A percentile compares a stretch with the other conserved stretches of the same genome.
phyloP scores from a whole-genome alignment of 768 basidiomycete species.

The Clitopilus passeckerianus region DNA sequence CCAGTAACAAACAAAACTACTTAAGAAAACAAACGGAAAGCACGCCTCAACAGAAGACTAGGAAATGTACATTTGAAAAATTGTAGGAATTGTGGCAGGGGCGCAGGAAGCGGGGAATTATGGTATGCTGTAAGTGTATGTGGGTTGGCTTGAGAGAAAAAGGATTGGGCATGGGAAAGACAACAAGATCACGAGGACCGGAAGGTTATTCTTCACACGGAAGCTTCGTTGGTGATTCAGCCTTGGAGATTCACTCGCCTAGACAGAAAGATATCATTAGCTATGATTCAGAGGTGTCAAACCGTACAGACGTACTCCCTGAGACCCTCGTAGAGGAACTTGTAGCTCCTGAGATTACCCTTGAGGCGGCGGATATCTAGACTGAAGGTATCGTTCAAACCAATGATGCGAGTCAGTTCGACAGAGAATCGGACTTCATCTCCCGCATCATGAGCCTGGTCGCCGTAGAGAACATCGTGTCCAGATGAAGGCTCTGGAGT shows the following conservation, averaged over 20 bases:
- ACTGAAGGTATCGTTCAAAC: constrained; percentile 86
- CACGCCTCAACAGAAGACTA: no score
- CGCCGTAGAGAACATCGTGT: constrained; percentile 72
- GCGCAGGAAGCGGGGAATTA: background rate
- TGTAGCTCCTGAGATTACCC: constrained; percentile 90
- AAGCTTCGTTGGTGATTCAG: constrained; percentile 10
- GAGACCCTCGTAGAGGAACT: constrained; percentile 84
- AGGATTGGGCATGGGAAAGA: background rate
- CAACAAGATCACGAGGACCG: background rate
- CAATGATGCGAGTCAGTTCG: constrained; percentile 87
- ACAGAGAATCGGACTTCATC: constrained; percentile 97
- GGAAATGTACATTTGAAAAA: no score
- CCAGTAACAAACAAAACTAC: background rate
- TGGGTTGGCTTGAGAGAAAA: constrained; percentile 9
- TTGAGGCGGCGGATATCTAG: constrained; percentile 90
- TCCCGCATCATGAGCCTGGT: constrained; percentile 73
- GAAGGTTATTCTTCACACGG: constrained; percentile 6
- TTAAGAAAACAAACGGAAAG: background rate
- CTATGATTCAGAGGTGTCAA: background rate
- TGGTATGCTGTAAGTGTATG: constrained; percentile 11
- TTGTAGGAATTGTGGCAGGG: no score
- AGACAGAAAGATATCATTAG: background rate
- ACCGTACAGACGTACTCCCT: constrained; percentile 60
- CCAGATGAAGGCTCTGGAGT: constrained; percentile 36
- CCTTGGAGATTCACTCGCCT: constrained; percentile 44